Evolutionary conservation across 2,329 filamentous ascomycete species (phyloP), one percentile per base, ranked within the genome.

Genomic region (Camillea tinctor): DNA sequence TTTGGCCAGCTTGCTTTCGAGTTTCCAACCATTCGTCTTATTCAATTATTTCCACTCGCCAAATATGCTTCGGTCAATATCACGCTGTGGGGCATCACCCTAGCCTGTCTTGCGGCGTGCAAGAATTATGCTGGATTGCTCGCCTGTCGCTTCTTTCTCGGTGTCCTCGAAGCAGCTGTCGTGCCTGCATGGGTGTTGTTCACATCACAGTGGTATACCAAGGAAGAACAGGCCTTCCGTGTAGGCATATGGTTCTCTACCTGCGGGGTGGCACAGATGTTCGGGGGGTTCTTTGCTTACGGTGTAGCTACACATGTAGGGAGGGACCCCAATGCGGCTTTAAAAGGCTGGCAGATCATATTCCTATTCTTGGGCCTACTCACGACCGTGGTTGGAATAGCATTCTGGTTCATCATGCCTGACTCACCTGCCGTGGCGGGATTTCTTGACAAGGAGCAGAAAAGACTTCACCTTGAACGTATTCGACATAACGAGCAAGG

Each of bases 21-120:
- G 44, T 78, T 75, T 9, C 76, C 76, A 0, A 76, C 73, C 0
- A 72, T 75, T 23, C 70, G 75, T 1, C 65, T 78, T 6, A 68
- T 78, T 15, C 76, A 77, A 54, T 58, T 71, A 5, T 76, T 78
- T 22, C 76, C 76, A 8, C 62, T 77, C 13, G 75, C 74, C 1
- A 74, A 74, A 36, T 77, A 76, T 52, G 66, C 72, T n/a, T 73
- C 74, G 0, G 60, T 75, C 58, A 75, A 74, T 55, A 69, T 76
- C 5, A 71, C 63, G 1, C 63, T 76, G 11, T 76, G 75, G 76
- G 76, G 75, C 5, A 53, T 58, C 2, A 60, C 59, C 4, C 49
- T 69, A 1, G 58, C 61, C 26, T 69, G 65, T 54, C 60, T 63
- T 9, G 68, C 65, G 8, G 66, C 65, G 7, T 62, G 60, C 20